Evolutionary conservation across 176 grass and related monocot species (phyloP).

Genomic region (Bonia amplexicaulis): DNA sequence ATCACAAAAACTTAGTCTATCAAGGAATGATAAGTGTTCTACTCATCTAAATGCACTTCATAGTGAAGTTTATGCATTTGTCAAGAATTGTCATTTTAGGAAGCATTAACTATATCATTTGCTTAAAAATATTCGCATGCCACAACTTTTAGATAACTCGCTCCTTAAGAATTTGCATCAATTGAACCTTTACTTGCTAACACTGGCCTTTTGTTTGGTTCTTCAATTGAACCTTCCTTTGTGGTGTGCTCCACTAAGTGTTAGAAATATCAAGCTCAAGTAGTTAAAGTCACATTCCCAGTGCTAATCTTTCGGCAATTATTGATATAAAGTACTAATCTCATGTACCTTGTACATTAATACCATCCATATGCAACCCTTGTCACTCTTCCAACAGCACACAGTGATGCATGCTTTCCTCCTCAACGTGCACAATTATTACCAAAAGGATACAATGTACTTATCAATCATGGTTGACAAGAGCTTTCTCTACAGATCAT

Average conservation of each 20-base stretch:
- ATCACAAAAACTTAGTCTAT: not conserved
- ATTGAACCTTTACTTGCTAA: not conserved
- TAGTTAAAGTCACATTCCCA: not conserved
- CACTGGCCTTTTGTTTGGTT: not conserved
- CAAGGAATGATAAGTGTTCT: not conserved
- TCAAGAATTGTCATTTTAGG: not conserved
- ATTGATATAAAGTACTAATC: constrained; percentile 35
- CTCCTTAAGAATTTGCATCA: not conserved
- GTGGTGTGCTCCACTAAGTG: constrained; percentile 15
- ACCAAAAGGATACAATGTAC: constrained; percentile 30
- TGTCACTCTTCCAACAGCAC: constrained; percentile 19
- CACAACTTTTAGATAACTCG: not conserved
- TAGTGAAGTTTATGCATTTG: not conserved
- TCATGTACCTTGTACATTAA: constrained; percentile 18
- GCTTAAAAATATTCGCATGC: not conserved
- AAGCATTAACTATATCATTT: not conserved
- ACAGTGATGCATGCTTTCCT: constrained; percentile 21
- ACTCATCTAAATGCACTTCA: not conserved
- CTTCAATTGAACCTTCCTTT: constrained; percentile 11
- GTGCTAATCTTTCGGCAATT: constrained; percentile 36
- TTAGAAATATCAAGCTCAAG: not conserved
- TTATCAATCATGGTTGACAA: constrained; percentile 34
- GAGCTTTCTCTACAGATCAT: constrained; percentile 11
- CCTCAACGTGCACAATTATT: constrained; percentile 36
- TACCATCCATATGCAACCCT: constrained; percentile 19